Percentiles rank a stretch among this genome's conserved stretches.
These are phyloP conservation scores for Chrysoporthe austroafricana DNA, from an alignment of 2,329 filamentous ascomycete genomes.

Conservation along the genomic window DNA sequence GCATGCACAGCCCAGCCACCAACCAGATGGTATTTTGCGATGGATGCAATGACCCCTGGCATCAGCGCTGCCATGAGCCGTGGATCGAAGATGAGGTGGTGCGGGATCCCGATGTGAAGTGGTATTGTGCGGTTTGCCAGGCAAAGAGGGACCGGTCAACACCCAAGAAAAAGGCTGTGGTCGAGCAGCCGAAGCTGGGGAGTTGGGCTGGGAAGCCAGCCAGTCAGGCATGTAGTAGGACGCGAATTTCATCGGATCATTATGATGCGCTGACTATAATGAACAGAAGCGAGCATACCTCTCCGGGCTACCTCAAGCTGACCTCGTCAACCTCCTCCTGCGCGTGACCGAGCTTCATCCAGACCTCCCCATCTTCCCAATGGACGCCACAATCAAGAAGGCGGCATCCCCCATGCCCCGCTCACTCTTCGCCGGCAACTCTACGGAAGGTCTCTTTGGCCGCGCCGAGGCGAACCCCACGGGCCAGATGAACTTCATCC, in stretches of 20 bases:
- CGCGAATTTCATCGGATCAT: neutral
- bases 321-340: constrained; percentile 68
- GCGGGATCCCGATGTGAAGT: constrained; percentile 67
- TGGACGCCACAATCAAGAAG: constrained; percentile 12
- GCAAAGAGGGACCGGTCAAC: constrained; percentile 43
- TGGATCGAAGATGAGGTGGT: constrained; percentile 72
- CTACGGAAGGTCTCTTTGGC: constrained; percentile 34
- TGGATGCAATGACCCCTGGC: constrained; percentile 78
- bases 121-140: constrained; percentile 70
- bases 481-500: constrained; percentile 44
- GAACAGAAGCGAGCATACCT: constrained; percentile 66
- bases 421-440: constrained; percentile 31
- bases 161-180: constrained; percentile 30
- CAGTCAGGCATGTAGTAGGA: constrained; percentile 42
- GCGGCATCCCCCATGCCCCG: constrained; percentile 36
- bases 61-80: constrained; percentile 81
- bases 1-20: constrained; percentile 70
- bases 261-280: neutral
- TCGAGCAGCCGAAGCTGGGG: constrained; percentile 28
- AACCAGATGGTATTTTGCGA: constrained; percentile 89
- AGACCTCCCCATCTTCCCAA: constrained; percentile 68
- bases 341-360: constrained; percentile 64
- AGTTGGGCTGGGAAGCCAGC: constrained; percentile 44
- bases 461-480: constrained; percentile 42
- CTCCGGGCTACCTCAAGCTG: constrained; percentile 59